Percentiles rank a stretch among this genome's conserved stretches.
Evolutionary conservation across 257 asterid genomes (phyloP).

Genomic region (Echium plantagineum): DNA sequence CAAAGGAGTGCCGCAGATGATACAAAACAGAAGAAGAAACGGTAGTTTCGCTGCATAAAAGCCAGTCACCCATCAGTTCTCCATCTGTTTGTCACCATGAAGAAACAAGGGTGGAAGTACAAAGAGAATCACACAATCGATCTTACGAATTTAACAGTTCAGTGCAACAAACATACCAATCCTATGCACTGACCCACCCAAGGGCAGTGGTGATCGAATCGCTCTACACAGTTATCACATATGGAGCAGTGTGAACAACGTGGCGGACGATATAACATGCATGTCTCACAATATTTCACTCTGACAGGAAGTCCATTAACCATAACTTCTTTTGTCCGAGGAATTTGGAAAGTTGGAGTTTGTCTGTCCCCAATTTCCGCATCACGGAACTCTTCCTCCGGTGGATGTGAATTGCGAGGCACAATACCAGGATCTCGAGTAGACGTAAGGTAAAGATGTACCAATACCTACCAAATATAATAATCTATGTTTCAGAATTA

Average conservation of each 20-base stretch:
- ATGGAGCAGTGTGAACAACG: constrained; percentile 99
- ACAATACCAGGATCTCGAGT: constrained; percentile 97
- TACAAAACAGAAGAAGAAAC: constrained; percentile 84
- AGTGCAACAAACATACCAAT: constrained; percentile 34
- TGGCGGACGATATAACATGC: constrained; percentile 99
- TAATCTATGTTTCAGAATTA: neutral
- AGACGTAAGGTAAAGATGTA: constrained; percentile 69
- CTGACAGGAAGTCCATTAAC: constrained; percentile 87
- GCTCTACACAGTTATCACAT: constrained; percentile 93
- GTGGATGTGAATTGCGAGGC: constrained; percentile 92
- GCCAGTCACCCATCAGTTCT: constrained; percentile 7
- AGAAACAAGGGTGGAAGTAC: neutral
- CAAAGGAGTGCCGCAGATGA: constrained; percentile 90
- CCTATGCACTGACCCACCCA: constrained; percentile 99
- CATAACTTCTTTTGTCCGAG: constrained; percentile 91
- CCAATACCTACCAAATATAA: constrained; percentile 52
- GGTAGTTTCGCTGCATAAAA: constrained; percentile 86
- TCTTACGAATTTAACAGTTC: neutral
- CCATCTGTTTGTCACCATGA: constrained; percentile 1
- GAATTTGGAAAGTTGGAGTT: constrained; percentile 90
- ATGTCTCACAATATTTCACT: constrained; percentile 93
- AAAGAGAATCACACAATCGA: neutral
- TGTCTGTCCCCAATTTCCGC: constrained; percentile 85
- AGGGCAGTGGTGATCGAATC: constrained; percentile 98
- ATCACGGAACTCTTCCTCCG: constrained; percentile 87